A percentile compares a stretch with the other conserved stretches of the same genome.
These are phyloP conservation scores for Aegilops tauschii DNA, from an alignment of 176 grass and related monocot genomes.

Conservation along the genomic window DNA sequence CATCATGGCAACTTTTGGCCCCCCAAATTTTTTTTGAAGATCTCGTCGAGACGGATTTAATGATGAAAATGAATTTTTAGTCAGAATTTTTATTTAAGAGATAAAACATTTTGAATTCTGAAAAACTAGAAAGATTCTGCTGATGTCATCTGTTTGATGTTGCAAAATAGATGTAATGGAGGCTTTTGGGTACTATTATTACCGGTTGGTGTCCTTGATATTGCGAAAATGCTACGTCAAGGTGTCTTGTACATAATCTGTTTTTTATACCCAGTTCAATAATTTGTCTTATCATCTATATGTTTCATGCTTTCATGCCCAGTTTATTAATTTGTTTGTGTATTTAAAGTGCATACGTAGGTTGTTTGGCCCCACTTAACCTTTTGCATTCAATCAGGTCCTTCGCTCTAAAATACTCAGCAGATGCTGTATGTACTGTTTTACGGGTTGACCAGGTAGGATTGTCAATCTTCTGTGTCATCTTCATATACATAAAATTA, in stretches of 20 bases:
- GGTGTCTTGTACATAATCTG: neutral
- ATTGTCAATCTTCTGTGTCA: neutral
- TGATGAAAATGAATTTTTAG: no score
- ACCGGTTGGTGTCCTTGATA: no score
- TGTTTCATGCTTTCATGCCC: neutral
- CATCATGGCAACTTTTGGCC: no score
- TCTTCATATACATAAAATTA: neutral
- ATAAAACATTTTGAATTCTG: no score
- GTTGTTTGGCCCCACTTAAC: neutral
- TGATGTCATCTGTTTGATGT: no score
- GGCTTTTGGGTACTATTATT: no score
- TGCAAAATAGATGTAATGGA: no score
- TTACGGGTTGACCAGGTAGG: constrained; percentile 88
- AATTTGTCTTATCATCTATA: neutral
- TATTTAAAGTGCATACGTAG: neutral
- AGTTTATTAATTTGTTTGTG: neutral
- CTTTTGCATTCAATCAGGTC: constrained; percentile 40
- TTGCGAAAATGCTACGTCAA: constrained; percentile 1
- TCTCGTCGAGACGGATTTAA: no score
- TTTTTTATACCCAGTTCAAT: neutral
- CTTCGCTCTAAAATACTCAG: constrained; percentile 84
- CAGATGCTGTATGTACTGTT: constrained; percentile 73
- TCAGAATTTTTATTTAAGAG: no score
- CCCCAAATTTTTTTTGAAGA: no score
- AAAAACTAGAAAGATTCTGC: no score